These are phyloP conservation scores for Firmiana major DNA, from an alignment of 345 rosid genomes.

Conservation along the genomic window DNA sequence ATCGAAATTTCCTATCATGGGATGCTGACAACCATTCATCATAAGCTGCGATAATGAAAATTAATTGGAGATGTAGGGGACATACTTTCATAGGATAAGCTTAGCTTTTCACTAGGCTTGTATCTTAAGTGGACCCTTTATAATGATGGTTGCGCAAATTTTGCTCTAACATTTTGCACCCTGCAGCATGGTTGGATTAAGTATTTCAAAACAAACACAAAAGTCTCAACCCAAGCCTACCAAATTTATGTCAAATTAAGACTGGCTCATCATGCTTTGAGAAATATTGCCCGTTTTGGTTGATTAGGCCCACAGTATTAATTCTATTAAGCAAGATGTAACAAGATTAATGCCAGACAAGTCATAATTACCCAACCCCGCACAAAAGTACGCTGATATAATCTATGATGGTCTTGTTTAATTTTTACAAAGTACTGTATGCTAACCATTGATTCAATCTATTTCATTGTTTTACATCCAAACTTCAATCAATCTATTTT, in stretches of 20 bases:
- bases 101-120: neutral
- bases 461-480: neutral
- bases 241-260: neutral
- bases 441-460: neutral
- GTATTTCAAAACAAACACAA: neutral
- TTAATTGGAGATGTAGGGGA: neutral
- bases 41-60: neutral
- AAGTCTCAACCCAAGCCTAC: neutral
- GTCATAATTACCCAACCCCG: neutral
- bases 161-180: slow-evolving; percentile 21
- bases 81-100: neutral
- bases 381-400: neutral
- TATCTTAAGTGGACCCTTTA: slow-evolving; percentile 7
- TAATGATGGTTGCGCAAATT: neutral
- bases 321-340: neutral
- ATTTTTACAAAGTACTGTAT: too few relatives aligned
- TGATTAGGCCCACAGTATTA: neutral
- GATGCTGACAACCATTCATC: slow-evolving; percentile 22
- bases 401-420: neutral
- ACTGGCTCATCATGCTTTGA: neutral
- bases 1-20: slow-evolving; percentile 27
- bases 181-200: neutral
- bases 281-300: neutral
- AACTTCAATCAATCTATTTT: too few relatives aligned
- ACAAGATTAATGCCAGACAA: neutral